Base-by-base conservation (phyloP, 2,329 filamentous ascomycete species). In the Venturia aucupariae region DNA sequence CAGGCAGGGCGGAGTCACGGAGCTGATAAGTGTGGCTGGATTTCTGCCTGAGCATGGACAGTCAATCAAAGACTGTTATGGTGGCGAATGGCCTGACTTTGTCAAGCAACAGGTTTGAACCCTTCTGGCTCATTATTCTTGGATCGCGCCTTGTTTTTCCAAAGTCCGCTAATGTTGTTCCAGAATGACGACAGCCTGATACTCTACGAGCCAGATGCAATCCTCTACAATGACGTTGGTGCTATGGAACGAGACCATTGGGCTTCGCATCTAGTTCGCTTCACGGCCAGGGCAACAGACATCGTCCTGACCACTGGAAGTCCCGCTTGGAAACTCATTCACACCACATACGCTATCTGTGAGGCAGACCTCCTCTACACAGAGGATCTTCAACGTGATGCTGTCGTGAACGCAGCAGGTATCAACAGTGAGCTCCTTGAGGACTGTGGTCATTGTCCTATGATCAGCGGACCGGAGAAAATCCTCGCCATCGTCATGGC, bases 151-250 rank as follows among this genome's bases (percentile, higher is more conserved):
- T 41, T 41, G 39, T 22, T 4, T 35, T 38, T 13, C 15, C n/a
- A 4, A 38, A n/a, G 5, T 42, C 10, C 27, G 46, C 46, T 51
- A 27, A 51, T 15, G 8, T 38, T 27, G 15, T 15, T 51, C 30
- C 24, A 57, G 32, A 32, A 57, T 11, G 30, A 63, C 27, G 19
- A 27, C 19, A 55, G 6, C 22, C n/a, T 63, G 10, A 19, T 55
- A 6, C 24, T 63, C 30, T 35, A 35, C 19, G 27, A 63, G 42
- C 46, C 61, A 19, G 61, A 39, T 35, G 42, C 61, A 1, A 27
- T 46, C 22, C 46, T 63, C 46, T 63, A 35, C 48, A 55, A 63
- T 27, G 39, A 38, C 24, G 41, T 63, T n/a, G 61, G 61, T 19
- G 30, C 42, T 11, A 63, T 63, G 61, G 30, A 46, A n/a, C 46